A percentile compares a stretch with the other conserved stretches of the same genome.
phyloP scores from a whole-genome alignment of 2,329 filamentous ascomycete genomes.

The Onygenales sp. region DNA sequence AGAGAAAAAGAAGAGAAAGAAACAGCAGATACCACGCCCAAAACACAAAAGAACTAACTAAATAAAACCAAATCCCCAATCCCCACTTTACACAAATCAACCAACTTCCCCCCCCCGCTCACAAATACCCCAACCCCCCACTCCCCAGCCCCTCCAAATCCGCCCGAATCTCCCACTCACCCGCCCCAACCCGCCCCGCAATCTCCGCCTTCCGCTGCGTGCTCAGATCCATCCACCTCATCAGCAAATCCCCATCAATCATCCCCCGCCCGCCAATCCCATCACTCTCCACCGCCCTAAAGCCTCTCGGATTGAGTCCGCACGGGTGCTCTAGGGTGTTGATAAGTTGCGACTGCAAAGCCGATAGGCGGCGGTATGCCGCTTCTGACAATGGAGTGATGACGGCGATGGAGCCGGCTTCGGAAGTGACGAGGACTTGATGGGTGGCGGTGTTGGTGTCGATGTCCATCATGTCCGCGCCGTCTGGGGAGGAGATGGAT shows the following conservation, averaged over 20 bases:
- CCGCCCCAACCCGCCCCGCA: slow-evolving; percentile 60
- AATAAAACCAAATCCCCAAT: no score
- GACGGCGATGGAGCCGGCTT: slow-evolving; percentile 66
- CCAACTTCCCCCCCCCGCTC: not conserved
- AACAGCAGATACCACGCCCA: no score
- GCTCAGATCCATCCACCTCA: slow-evolving; percentile 66
- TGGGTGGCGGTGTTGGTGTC: slow-evolving; percentile 16
- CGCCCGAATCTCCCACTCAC: slow-evolving; percentile 56
- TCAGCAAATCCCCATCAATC: slow-evolving; percentile 68
- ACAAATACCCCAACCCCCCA: slow-evolving; percentile 47
- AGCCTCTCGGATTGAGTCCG: slow-evolving; percentile 74
- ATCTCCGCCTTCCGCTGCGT: slow-evolving; percentile 64
- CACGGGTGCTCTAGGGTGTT: slow-evolving; percentile 66
- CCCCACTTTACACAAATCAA: no score
- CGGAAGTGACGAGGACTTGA: slow-evolving; percentile 60
- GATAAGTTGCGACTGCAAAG: slow-evolving; percentile 69
- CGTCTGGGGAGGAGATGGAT: slow-evolving; percentile 24
- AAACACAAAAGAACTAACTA: no score
- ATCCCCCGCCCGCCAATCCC: slow-evolving; percentile 50
- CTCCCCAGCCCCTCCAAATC: slow-evolving; percentile 61
- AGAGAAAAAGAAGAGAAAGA: no score
- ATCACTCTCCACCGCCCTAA: slow-evolving; percentile 51
- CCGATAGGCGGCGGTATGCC: slow-evolving; percentile 72
- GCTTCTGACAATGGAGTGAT: slow-evolving; percentile 70
- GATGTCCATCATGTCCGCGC: slow-evolving; percentile 30